Percentiles rank a stretch among this genome's conserved stretches.
These are phyloP conservation scores for Lolium rigidum DNA, from an alignment of 176 grass and related monocot species.

Conservation along the genomic window DNA sequence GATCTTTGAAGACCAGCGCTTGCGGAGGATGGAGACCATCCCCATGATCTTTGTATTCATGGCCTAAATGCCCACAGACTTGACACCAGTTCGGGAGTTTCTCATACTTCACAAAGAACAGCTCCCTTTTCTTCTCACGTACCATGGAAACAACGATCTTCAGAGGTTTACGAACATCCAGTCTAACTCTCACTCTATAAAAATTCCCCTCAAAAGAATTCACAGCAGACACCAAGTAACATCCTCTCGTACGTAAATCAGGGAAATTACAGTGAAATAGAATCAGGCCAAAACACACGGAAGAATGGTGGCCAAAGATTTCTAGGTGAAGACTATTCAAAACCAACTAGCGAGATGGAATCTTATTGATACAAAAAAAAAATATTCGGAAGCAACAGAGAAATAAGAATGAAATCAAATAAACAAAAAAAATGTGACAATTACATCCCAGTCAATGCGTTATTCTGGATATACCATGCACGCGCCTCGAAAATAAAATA, in stretches of 20 bases:
- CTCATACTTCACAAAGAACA: too few relatives aligned
- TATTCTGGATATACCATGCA: slow-evolving; percentile 15
- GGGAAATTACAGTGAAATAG: neutral
- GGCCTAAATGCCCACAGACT: too few relatives aligned
- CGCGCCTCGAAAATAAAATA: neutral
- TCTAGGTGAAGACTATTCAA: neutral
- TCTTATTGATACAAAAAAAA: slow-evolving; percentile 19
- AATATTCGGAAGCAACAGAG: neutral
- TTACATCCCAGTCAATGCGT: slow-evolving; percentile 16
- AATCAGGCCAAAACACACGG: neutral
- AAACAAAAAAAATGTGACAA: neutral
- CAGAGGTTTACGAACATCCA: too few relatives aligned
- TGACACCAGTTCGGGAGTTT: too few relatives aligned
- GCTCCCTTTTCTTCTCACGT: too few relatives aligned
- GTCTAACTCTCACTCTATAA: too few relatives aligned
- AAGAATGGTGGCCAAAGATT: neutral
- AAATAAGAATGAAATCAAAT: slow-evolving; percentile 23
- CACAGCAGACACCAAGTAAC: too few relatives aligned
- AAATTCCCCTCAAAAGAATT: too few relatives aligned
- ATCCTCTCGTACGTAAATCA: neutral
- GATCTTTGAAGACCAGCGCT: too few relatives aligned
- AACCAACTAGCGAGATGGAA: neutral
- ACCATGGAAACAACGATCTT: too few relatives aligned
- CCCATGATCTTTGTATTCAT: too few relatives aligned
- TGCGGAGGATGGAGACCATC: too few relatives aligned